Evolutionary conservation across 371 early-diverging fungal genomes (phyloP), one percentile per base, ranked within the genome.

Genomic region (Mucor racemosus): DNA sequence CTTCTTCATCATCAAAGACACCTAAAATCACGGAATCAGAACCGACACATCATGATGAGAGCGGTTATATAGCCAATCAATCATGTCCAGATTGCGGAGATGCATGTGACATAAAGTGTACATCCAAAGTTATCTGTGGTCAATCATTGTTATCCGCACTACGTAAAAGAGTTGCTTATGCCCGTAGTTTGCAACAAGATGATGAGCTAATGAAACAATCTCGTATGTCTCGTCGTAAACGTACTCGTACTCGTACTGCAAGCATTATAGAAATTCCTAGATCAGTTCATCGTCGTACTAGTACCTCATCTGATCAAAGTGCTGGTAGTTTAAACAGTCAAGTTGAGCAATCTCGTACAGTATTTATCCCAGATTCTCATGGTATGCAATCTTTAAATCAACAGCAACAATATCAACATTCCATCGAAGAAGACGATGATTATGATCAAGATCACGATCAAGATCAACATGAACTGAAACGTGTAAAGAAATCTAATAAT

Each of bases 131-230:
- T 54, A 68, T 67, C 50, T 60, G 65, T 44, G 69, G 69, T 17
- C 65, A 69, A 59, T 69, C 69, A 0, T 21, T 72, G 19, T 33
- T 72, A 17, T 60, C 68, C 21, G 60, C 72, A 7, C 62, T 72
- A 9, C 72, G 65, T 31, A 65, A 53, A 44, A 34, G 65, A 41
- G 62, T 72, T 9, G 62, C 68, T 34, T 41, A 60, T 26, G 72
- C 72, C 26, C 64, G 72, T 33, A 55, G 55, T 7, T 6, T 35
- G 31, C 33, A 55, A 33, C 55, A 55, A n/a, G 34, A 55, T 3
- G 26, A 50, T 26, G 50, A 26, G 21, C 26, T 26, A 19, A 13
- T 33, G 13, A 33, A 50, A 9, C 26, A 50, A 7, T 13, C 50
- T 26, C 50, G 50, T 11, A 50, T 55, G 35, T 13, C 35, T 13